Conservation (phyloP, 1,284 basidiomycete species). For the Apiotrichum porosum region DNA sequence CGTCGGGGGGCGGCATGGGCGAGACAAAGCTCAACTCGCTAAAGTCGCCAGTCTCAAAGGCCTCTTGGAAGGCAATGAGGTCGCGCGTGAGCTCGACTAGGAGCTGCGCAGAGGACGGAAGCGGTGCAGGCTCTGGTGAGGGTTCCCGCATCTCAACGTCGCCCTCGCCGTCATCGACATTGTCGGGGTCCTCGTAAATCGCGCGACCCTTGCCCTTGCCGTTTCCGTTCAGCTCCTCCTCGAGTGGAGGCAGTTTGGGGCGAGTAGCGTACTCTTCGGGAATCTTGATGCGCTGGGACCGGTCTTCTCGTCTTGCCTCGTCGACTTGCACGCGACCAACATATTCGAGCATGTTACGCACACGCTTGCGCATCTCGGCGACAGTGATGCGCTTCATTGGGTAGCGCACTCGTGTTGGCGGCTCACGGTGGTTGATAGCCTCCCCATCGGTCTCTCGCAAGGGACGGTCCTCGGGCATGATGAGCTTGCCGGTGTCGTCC, state of each 20-base stretch:
- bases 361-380: conserved; percentile 94
- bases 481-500: conserved; percentile 28
- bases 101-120: conserved; percentile 59
- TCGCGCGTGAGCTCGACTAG: conserved; percentile 86
- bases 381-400: conserved; percentile 90
- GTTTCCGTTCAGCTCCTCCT: conserved; percentile 10
- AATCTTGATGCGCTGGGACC: conserved; percentile 61
- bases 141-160: conserved; percentile 4
- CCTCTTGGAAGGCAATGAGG: conserved; percentile 77
- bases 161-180: background rate
- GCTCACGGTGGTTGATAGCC: conserved; percentile 58
- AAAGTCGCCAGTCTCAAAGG: conserved; percentile 59
- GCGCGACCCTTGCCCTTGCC: conserved; percentile 2
- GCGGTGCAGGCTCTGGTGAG: conserved; percentile 4
- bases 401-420: conserved; percentile 89
- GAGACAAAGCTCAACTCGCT: conserved; percentile 13
- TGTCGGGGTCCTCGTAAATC: too few relatives aligned
- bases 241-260: conserved; percentile 6
- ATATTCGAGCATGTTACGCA: conserved; percentile 86
- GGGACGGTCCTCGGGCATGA: conserved; percentile 27
- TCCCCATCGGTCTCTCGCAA: conserved; percentile 29
- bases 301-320: conserved; percentile 64
- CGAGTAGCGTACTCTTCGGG: conserved; percentile 9
- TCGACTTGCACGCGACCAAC: conserved; percentile 60
- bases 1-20: background rate